Evolutionary conservation across 352 stramenopile species (phyloP).

Genomic region (Globisporangium camurandrum): DNA sequence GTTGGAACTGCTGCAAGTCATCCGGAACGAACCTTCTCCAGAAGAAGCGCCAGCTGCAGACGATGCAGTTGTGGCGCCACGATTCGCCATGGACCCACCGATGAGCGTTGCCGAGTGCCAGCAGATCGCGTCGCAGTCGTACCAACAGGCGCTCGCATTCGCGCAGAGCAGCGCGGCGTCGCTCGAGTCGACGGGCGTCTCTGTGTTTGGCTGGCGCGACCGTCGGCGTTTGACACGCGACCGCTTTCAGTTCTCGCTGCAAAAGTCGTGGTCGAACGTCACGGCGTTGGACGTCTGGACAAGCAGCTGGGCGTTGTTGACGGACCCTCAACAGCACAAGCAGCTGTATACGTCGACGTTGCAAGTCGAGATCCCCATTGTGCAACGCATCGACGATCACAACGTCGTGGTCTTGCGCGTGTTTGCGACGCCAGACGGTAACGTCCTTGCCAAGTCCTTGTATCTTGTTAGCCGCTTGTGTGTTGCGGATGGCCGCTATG

Average conservation of each 20-base stretch:
- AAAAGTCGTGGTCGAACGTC: slow-evolving; percentile 15
- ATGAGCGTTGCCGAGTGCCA: slow-evolving; percentile 38
- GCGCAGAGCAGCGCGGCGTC: slow-evolving; percentile 24
- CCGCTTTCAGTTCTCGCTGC: slow-evolving; percentile 22
- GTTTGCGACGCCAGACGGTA: slow-evolving; percentile 20
- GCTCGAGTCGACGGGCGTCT: slow-evolving; percentile 20
- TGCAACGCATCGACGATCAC: slow-evolving; percentile 49
- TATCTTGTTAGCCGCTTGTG: slow-evolving; percentile 37
- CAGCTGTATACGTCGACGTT: slow-evolving; percentile 42
- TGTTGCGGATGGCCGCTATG: slow-evolving; percentile 22
- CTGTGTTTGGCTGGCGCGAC: slow-evolving; percentile 30
- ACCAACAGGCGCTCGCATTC: slow-evolving; percentile 35
- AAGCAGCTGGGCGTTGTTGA: slow-evolving; percentile 18
- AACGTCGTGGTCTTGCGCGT: slow-evolving; percentile 51
- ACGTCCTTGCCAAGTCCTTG: slow-evolving; percentile 31
- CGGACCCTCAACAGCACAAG: slow-evolving; percentile 7
- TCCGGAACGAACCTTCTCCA: too few relatives aligned
- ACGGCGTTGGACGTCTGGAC: too few relatives aligned
- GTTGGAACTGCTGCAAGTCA: too few relatives aligned
- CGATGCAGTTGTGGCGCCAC: too few relatives aligned
- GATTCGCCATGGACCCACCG: too few relatives aligned
- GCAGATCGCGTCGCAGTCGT: slow-evolving; percentile 23
- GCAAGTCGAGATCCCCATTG: slow-evolving; percentile 26
- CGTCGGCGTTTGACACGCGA: slow-evolving; percentile 14
- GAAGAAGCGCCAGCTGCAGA: slow-evolving; percentile 1